Conservation (phyloP, 2,329 filamentous ascomycete genomes). For the Xylaria sp. region DNA sequence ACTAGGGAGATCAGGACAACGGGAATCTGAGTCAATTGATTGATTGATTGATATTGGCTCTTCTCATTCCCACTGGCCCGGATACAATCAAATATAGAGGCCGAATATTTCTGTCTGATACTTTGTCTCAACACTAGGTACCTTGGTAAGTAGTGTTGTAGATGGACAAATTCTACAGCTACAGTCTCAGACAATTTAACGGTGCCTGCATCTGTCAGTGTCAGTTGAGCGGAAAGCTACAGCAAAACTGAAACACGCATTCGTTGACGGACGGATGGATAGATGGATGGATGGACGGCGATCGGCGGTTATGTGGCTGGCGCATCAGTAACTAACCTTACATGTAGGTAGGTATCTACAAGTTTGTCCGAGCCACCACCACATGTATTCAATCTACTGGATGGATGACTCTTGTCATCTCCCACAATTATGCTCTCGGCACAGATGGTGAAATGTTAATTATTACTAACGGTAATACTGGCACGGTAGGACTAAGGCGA, state of each 20-base stretch:
- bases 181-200: background rate
- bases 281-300: background rate
- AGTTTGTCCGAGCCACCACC: constrained; percentile 13
- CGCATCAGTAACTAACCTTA: background rate
- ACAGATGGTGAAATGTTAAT: background rate
- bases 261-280: constrained; percentile 6
- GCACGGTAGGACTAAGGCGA: background rate
- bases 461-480: background rate
- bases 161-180: background rate
- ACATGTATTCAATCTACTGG: constrained; percentile 18
- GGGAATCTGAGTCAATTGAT: background rate
- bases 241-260: constrained; percentile 26
- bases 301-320: constrained; percentile 11
- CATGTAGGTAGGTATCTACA: background rate
- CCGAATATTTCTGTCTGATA: background rate
- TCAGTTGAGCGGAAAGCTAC: background rate
- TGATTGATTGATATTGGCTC: background rate
- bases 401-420: background rate
- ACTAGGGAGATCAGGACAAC: background rate
- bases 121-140: constrained; percentile 13
- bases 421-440: background rate
- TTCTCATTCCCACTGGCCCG: constrained; percentile 1
- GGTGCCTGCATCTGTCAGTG: constrained; percentile 13
- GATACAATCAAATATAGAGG: constrained; percentile 1
- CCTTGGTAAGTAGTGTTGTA: too few relatives aligned